Base-by-base conservation (phyloP, 2,329 filamentous ascomycete species). In the Reticulascus tulasneorum region DNA sequence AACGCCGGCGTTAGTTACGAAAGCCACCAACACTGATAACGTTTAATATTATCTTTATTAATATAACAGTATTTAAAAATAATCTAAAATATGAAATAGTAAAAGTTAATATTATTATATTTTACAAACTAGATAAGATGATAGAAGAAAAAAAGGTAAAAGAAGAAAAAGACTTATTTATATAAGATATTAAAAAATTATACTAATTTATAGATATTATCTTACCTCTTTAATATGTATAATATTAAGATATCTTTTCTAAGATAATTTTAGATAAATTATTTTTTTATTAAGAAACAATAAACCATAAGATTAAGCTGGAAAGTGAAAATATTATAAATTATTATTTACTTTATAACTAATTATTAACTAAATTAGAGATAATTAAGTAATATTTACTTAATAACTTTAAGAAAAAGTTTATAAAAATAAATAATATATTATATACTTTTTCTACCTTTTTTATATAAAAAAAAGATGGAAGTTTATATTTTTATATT, bases 1-100 rank as follows among this genome's bases (percentile, higher is more conserved):
- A n/a, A n/a, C n/a, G n/a, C n/a, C n/a, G n/a, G n/a, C n/a, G n/a
- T n/a, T n/a, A n/a, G n/a, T n/a, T n/a, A n/a, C n/a, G n/a, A n/a
- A n/a, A n/a, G n/a, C n/a, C n/a, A n/a, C n/a, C n/a, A n/a, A n/a
- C n/a, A n/a, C 19, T 8, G 19, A 29, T 17, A 29, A 15, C 19
- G 16, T 29, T 16, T 15, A 16, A 29, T 17, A 18, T 15, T 18
- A 9, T 18, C 26, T 16, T 18, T n/a, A n/a, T n/a, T n/a, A n/a
- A n/a, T n/a, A n/a, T n/a, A 23, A 33, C 23, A 29, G 23, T 11
- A 32, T 21, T 28, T 25, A 13, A 33, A 37, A 12, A 34, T 18
- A 27, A 22, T 28, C 27, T 18, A 39, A 28, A 15, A 27, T 12
- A 27, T 32, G 21, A 23, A 35, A 12, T 12, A 17, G 10, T 13